Percentiles rank a stretch among this genome's conserved stretches.
Conservation (phyloP, 2,329 filamentous ascomycete species). For the Escovopsis sp. region DNA sequence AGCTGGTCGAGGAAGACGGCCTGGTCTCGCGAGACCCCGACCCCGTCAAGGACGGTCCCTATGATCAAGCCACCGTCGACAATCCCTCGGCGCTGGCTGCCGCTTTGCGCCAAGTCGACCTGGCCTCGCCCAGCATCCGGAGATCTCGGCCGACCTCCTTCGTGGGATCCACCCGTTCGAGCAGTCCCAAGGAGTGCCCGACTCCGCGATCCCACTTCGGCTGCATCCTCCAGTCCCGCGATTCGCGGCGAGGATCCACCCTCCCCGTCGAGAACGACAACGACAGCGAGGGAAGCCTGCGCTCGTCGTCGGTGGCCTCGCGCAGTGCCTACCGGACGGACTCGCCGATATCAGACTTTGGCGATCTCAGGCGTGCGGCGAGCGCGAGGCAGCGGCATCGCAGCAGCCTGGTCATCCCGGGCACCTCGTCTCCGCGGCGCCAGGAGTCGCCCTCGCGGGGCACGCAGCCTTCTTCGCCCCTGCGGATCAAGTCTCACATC, state of each 20-base stretch:
- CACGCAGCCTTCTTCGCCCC: constrained; percentile 68
- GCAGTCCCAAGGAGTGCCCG: constrained; percentile 77
- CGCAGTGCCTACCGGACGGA: constrained; percentile 58
- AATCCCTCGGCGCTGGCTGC: constrained; percentile 39
- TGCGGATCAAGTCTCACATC: constrained; percentile 72
- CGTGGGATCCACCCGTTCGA: constrained; percentile 66
- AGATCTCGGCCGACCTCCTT: constrained; percentile 35
- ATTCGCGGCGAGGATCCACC: constrained; percentile 58
- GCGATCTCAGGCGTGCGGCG: constrained; percentile 57
- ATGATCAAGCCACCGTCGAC: constrained; percentile 15
- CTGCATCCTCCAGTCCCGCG: constrained; percentile 37
- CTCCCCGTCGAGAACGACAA: constrained; percentile 72
- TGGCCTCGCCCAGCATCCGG: constrained; percentile 14
- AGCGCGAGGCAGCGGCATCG: constrained; percentile 75
- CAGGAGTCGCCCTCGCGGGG: constrained; percentile 78
- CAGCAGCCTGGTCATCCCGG: constrained; percentile 69
- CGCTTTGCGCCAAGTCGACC: constrained; percentile 31
- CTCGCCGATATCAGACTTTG: constrained; percentile 79
- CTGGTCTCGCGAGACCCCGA: constrained; percentile 2
- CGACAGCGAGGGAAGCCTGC: constrained; percentile 77
- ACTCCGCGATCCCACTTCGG: constrained; percentile 75
- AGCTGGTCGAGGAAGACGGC: constrained; percentile 23
- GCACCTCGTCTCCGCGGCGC: constrained; percentile 63
- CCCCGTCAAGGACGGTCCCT: constrained; percentile 28
- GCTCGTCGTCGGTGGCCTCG: constrained; percentile 63